These are phyloP conservation scores for Panicum virgatum DNA, from an alignment of 202 grass and related monocot genomes.

Conservation along the genomic window DNA sequence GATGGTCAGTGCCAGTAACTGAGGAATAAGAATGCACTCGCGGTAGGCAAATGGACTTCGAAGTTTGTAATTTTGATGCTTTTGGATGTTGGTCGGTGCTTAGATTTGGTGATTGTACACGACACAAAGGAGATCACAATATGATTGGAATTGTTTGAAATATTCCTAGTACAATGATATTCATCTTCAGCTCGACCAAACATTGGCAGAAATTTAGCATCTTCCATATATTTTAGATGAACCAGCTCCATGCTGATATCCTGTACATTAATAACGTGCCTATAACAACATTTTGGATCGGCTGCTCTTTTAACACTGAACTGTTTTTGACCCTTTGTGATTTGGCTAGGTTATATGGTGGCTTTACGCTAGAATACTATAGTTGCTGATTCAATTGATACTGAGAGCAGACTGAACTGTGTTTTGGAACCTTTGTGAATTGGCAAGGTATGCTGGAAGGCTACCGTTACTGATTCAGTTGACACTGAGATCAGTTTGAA, in stretches of 20 bases:
- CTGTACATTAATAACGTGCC: neutral
- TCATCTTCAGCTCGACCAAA: neutral
- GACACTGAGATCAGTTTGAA: neutral
- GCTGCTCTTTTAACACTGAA: neutral
- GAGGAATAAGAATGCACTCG: constrained; percentile 27
- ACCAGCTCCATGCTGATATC: neutral
- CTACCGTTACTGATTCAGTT: neutral
- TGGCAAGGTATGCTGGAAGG: neutral
- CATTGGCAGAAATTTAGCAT: neutral
- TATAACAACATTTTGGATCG: neutral
- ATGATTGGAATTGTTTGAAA: neutral
- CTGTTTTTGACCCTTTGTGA: neutral
- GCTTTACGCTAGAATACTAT: neutral
- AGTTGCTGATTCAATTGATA: neutral
- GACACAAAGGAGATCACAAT: neutral
- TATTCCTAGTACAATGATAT: neutral
- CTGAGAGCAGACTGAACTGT: neutral
- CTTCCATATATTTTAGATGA: constrained; percentile 2
- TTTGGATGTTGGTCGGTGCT: neutral
- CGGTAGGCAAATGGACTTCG: neutral
- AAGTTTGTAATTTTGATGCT: constrained; percentile 9
- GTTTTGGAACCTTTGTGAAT: neutral
- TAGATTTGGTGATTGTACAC: constrained; percentile 24
- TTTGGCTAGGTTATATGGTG: neutral
- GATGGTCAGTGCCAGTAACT: neutral